Evolutionary conservation across 179 eudicot species (phyloP), one percentile per base, ranked within the genome.

Genomic region (Pouteria campechiana): DNA sequence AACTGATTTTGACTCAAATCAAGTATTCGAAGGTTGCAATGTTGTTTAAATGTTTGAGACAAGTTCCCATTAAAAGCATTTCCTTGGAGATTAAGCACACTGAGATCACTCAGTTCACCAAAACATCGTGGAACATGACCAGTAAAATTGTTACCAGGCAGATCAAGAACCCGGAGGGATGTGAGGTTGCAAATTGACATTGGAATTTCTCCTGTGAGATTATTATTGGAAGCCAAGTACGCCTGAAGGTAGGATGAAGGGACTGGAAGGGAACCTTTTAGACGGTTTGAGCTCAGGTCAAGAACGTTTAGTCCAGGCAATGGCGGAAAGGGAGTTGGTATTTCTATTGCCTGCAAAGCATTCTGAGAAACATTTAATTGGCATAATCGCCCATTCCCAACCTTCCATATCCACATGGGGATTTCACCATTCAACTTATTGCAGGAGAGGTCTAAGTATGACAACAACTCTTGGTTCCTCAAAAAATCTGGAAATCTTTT

Each of bases 121-220:
- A n/a, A n/a, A n/a, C n/a, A n/a, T n/a, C n/a, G 47, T 7, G 87
- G 87, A 62, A 79, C 69, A 10, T 55, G 53, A 25, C 82, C 79
- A 17, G 76, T 56, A 15, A 79, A 46, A 14, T 69, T 52, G 54
- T 79, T 79, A 13, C 63, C 59, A 49, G 79, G 69, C 24, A 79
- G 54, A 63, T 79, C 79, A 44, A 75, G 17, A 2, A 44, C 61
- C 9, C 23, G 30, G 20, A 55, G 46, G 5, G 15, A 55, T 31
- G 19, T 17, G 10, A 68, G 39, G 17, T 47, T 35, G 10, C 76
- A 79, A 3, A 79, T 16, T 64, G 14, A 41, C 75, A 64, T 12
- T 3, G 75, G 71, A 36, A 76, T 68, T 20, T 18, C 12, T 0
- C 76, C 78, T 17, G 2, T 29, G 17, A 80, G 43, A 5, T 32